Percentiles rank a stretch among this genome's conserved stretches.
Evolutionary conservation across 1,139 yeast species (phyloP).

Genomic region (Debaryomyces nepalensis): DNA sequence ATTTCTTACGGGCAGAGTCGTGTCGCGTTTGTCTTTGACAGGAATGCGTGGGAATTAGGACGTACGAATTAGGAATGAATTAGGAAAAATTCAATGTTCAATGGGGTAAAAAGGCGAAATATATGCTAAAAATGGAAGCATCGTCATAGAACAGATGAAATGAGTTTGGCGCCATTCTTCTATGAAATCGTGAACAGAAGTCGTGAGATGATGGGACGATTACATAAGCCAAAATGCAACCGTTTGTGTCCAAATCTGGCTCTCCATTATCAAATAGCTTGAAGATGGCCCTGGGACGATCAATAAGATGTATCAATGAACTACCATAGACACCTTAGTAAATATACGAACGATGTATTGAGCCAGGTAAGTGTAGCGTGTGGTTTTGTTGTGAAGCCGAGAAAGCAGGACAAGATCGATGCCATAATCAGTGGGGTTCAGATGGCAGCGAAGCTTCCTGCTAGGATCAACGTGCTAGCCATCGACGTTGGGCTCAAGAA

Average conservation of each 20-base stretch:
- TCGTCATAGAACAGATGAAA: not conserved
- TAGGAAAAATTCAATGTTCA: no score
- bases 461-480: slow-evolving; percentile 28
- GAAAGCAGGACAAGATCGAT: slow-evolving; percentile 32
- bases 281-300: slow-evolving; percentile 2
- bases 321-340: slow-evolving; percentile 7
- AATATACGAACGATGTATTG: slow-evolving; percentile 20
- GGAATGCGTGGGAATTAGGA: slow-evolving; percentile 4
- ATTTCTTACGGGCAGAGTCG: not conserved
- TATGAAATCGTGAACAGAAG: not conserved
- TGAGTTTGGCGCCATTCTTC: not conserved
- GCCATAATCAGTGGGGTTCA: slow-evolving; percentile 28
- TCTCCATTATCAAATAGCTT: not conserved
- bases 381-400: slow-evolving; percentile 35
- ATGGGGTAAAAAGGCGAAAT: not conserved
- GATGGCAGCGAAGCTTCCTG: slow-evolving; percentile 22
- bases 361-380: slow-evolving; percentile 40
- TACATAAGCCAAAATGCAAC: not conserved
- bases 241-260: not conserved
- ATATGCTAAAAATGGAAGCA: not conserved
- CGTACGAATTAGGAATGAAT: not conserved
- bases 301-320: slow-evolving; percentile 7
- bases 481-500: slow-evolving; percentile 50
- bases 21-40: slow-evolving; percentile 8
- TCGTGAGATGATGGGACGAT: not conserved